A percentile compares a stretch with the other conserved stretches of the same genome.
Conservation (phyloP, 225 moss, liverwort and hornwort genomes). For the Straminergon stramineum region DNA sequence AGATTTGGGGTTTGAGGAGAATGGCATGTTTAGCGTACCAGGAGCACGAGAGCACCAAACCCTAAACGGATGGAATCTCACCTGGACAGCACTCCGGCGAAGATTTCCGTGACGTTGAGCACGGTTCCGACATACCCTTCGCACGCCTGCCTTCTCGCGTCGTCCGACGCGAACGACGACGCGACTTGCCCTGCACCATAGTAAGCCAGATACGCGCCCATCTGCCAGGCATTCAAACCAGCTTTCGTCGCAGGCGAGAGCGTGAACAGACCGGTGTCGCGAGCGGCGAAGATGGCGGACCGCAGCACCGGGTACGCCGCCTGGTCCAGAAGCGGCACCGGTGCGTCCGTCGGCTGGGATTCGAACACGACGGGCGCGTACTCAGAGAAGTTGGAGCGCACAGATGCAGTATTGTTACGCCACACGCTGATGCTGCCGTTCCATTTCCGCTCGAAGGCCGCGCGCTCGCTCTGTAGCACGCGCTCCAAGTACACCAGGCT, state of each 20-base stretch:
- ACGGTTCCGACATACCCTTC: constrained; percentile 48
- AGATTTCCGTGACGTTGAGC: constrained; percentile 45
- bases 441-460: constrained; percentile 38
- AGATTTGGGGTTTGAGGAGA: neutral
- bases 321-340: constrained; percentile 14
- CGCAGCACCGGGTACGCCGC: constrained; percentile 9
- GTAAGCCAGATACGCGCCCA: constrained; percentile 63
- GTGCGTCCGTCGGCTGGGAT: neutral
- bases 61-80: constrained; percentile 10
- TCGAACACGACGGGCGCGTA: constrained; percentile 63
- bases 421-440: constrained; percentile 32
- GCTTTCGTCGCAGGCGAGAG: constrained; percentile 41
- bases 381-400: constrained; percentile 33
- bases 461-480: constrained; percentile 45
- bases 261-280: constrained; percentile 41
- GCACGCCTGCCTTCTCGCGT: constrained; percentile 25
- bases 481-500: constrained; percentile 43
- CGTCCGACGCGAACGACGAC: constrained; percentile 12
- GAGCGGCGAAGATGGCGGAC: constrained; percentile 21
- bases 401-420: neutral
- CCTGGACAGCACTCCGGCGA: constrained; percentile 31
- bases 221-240: constrained; percentile 31
- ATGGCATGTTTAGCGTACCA: neutral
- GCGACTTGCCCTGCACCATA: constrained; percentile 26
- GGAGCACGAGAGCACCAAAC: neutral